A percentile compares a stretch with the other conserved stretches of the same genome.
Evolutionary conservation across 2,329 filamentous ascomycete genomes (phyloP).

Genomic region (Cladosporium sp.): DNA sequence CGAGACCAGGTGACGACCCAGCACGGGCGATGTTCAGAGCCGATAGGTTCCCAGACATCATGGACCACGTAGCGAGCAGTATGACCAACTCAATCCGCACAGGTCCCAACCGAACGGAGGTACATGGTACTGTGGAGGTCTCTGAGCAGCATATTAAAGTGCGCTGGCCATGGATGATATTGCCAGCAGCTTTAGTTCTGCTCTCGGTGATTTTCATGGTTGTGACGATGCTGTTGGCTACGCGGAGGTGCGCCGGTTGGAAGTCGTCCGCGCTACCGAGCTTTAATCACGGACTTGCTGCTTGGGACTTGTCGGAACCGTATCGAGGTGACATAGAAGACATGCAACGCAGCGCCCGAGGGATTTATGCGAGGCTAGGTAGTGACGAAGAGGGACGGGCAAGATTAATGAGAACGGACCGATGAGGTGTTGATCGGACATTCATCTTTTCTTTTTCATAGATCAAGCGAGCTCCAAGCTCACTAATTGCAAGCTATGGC

Average conservation of each 20-base stretch:
- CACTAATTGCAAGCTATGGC: too few relatives aligned
- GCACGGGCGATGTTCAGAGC: conserved; percentile 5
- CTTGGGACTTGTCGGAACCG: background rate
- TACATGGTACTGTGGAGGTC: background rate
- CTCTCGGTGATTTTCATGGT: background rate
- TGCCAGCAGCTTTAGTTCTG: background rate
- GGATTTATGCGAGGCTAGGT: background rate
- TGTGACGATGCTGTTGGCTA: background rate
- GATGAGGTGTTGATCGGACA: background rate
- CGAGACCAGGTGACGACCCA: background rate
- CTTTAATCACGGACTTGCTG: background rate
- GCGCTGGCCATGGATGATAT: background rate
- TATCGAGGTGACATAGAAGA: background rate
- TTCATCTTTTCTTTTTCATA: too few relatives aligned
- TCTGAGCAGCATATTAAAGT: background rate
- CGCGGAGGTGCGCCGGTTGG: background rate
- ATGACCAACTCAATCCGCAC: conserved; percentile 1
- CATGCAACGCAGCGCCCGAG: background rate
- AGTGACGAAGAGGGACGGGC: background rate
- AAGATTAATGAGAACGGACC: background rate
- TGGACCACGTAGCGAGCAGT: background rate
- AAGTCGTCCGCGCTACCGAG: background rate
- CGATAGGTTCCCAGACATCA: background rate
- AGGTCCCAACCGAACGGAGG: background rate
- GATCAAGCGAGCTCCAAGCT: too few relatives aligned